Evolutionary conservation across 2,329 filamentous ascomycete species (phyloP), one percentile per base, ranked within the genome.

Genomic region (Didymella segeticola): DNA sequence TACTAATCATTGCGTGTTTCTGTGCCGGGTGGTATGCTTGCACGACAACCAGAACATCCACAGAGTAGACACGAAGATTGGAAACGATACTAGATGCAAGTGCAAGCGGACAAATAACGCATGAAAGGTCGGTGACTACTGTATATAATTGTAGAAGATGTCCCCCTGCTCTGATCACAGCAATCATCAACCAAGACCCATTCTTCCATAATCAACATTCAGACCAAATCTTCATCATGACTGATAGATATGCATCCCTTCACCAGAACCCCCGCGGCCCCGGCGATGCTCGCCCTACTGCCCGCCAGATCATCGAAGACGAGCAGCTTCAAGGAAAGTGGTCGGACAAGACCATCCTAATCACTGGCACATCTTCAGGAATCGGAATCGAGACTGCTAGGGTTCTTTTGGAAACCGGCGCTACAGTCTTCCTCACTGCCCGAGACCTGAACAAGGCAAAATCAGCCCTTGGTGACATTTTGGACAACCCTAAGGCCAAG

Each of bases 381-480:
- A 66, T 72, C 11, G 68, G 68, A 8, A 56, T 68, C 15, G 61
- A 67, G 20, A 69, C 66, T 1, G 57, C 59, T 10, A 47, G 72
- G 11, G 80, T 80, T 2, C 70, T 83, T n/a, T 62, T 71, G n/a
- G 64, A 72, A 11, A 79, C 81, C 0, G 80, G 80, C 11, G 9
- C 77, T n/a, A 31, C 19, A 8, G 15, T 43, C 19, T 33, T 22
- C 20, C 27, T 31, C 19, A 43, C 41, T 22, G 41, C 29, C 3
- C 19, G 41, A 15, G 41, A 43, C 10, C 27, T 43, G 3, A 11
- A 15, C 20, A 43, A 43, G 22, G 41, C 27, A 9, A 31, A 19
- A 29, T 10, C 19, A 12, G 29, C 29, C 2, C 27, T 43, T 19
- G 25, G 15, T 14, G 20, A 17, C 25, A 19, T 42, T 17, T 22